Conservation (phyloP, 1,284 basidiomycete species). For the Xerocomus nothofagi region DNA sequence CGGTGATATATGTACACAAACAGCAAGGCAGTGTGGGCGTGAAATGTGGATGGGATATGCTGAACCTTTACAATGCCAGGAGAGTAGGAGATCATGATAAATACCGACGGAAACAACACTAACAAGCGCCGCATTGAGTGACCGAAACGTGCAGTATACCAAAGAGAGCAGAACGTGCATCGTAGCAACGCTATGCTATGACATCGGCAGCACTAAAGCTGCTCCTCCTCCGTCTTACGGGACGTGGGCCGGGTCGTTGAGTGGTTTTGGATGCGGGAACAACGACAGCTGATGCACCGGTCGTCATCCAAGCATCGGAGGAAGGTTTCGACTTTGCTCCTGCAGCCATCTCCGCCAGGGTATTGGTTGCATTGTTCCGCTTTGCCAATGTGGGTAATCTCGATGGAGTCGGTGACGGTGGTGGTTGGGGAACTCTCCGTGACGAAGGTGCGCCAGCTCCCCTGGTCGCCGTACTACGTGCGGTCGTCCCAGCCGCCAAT, state of each 20-base stretch:
- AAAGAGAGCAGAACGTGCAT: constrained; percentile 14
- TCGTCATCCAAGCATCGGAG: constrained; percentile 71
- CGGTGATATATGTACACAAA: constrained; percentile 26
- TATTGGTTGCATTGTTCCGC: constrained; percentile 49
- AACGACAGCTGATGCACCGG: constrained; percentile 65
- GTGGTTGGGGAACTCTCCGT: constrained; percentile 39
- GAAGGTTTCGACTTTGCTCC: constrained; percentile 34
- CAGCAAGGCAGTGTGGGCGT: constrained; percentile 10
- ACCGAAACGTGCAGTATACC: constrained; percentile 3
- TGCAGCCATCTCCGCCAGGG: constrained; percentile 53
- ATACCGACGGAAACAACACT: constrained; percentile 21
- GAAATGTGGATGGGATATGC: constrained; percentile 18
- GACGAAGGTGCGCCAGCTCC: constrained; percentile 43
- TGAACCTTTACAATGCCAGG: constrained; percentile 35
- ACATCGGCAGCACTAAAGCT: constrained; percentile 83
- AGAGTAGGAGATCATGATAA: constrained; percentile 29
- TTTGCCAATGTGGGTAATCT: constrained; percentile 70
- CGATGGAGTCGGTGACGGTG: constrained; percentile 67
- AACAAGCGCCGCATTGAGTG: constrained; percentile 9
- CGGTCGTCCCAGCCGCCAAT: constrained; percentile 55
- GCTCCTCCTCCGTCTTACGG: constrained; percentile 69
- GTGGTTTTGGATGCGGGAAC: constrained; percentile 61
- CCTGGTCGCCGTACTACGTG: constrained; percentile 38
- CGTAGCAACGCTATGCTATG: constrained; percentile 49
- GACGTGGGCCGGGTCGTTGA: constrained; percentile 67